Evolutionary conservation across 331 rosid genomes (phyloP).

Genomic region (Quercus phellos): DNA sequence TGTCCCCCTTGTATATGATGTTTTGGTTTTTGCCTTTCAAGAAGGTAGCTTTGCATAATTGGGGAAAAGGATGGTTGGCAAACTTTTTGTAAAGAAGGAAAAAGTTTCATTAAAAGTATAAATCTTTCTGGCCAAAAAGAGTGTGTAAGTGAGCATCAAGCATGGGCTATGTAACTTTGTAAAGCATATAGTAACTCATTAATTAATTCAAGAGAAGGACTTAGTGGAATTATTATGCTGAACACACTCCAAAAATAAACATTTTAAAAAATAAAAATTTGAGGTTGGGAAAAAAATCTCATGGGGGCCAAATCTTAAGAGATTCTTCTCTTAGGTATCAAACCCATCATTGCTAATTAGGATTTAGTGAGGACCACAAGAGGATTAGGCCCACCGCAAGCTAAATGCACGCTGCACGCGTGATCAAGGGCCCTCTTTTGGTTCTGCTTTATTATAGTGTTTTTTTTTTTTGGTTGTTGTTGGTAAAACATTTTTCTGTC

Average conservation of each 20-base stretch:
- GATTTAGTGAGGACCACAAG: slow-evolving; percentile 49
- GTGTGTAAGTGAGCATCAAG: slow-evolving; percentile 11
- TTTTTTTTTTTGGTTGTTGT: too few relatives aligned
- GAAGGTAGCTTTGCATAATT: slow-evolving; percentile 19
- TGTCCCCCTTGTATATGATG: background rate
- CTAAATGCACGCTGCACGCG: slow-evolving; percentile 44
- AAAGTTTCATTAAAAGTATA: slow-evolving; percentile 38
- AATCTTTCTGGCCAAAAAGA: slow-evolving; percentile 17
- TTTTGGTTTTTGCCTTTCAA: slow-evolving; percentile 17
- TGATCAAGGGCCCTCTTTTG: slow-evolving; percentile 16
- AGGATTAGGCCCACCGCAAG: slow-evolving; percentile 19
- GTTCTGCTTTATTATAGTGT: background rate
- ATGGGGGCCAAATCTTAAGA: slow-evolving; percentile 23
- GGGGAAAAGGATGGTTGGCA: slow-evolving; percentile 26
- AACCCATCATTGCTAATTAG: slow-evolving; percentile 56
- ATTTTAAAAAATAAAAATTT: background rate
- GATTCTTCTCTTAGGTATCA: slow-evolving; percentile 33
- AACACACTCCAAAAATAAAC: too few relatives aligned
- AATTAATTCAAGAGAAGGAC: background rate
- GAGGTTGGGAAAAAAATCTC: background rate
- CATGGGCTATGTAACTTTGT: slow-evolving; percentile 32
- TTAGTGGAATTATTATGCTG: background rate
- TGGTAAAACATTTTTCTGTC: background rate
- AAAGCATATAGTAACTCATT: slow-evolving; percentile 16
- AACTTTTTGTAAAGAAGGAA: slow-evolving; percentile 41